phyloP scores from a whole-genome alignment of 768 basidiomycete species.

The Crassisporium funariophilum region DNA sequence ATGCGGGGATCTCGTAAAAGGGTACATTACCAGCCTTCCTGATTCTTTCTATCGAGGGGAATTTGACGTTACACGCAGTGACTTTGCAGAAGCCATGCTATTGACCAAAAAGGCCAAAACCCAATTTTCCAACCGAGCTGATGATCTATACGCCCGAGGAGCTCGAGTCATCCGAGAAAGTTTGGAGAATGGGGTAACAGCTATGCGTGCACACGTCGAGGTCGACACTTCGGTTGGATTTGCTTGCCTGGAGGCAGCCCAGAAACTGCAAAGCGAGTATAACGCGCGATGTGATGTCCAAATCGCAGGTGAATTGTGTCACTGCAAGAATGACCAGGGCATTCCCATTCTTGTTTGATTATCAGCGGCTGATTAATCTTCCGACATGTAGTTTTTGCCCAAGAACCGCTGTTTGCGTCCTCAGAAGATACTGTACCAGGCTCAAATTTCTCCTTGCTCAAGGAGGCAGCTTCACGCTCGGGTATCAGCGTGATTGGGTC shows the following conservation, averaged over 20 bases:
- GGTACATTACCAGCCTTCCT: conserved; percentile 39
- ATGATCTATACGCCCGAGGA: conserved; percentile 55
- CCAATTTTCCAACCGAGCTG: conserved; percentile 40
- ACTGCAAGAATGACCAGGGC: no score
- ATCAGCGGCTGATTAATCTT: neutral
- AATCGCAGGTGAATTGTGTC: conserved; percentile 61
- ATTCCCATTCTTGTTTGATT: conserved; percentile 8
- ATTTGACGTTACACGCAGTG: conserved; percentile 32
- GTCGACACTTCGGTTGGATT: conserved; percentile 56
- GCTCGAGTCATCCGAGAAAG: conserved; percentile 57
- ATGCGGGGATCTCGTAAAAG: conserved; percentile 51
- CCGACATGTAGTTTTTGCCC: conserved; percentile 52
- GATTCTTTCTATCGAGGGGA: conserved; percentile 3
- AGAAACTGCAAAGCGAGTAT: conserved; percentile 49
- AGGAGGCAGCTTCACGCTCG: conserved; percentile 37
- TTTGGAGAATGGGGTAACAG: conserved; percentile 61
- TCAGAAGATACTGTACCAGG: conserved; percentile 37
- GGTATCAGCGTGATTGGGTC: conserved; percentile 60
- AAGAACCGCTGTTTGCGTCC: conserved; percentile 55
- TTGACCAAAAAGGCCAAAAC: conserved; percentile 56
- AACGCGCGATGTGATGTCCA: conserved; percentile 53
- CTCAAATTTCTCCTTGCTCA: conserved; percentile 47
- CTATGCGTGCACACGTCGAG: conserved; percentile 71
- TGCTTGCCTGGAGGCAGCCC: conserved; percentile 54
- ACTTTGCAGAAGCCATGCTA: conserved; percentile 57